Evolutionary conservation across 208 protist species (phyloP).

Genomic region (Acanthamoeba sp.): DNA sequence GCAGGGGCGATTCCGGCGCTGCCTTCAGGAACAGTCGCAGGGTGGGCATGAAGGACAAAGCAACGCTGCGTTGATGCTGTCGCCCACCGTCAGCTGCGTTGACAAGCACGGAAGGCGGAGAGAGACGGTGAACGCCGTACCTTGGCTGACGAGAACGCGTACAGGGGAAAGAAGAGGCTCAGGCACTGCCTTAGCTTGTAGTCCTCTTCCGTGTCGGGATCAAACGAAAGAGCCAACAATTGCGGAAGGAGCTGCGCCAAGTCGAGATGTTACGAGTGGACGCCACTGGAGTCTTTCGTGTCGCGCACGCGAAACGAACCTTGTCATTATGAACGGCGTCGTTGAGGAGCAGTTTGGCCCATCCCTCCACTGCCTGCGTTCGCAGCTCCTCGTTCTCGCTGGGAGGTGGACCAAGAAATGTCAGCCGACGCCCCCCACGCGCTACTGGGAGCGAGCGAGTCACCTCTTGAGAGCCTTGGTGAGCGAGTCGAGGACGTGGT

Average conservation of each 20-base stretch:
- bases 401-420: no score
- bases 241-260: background rate
- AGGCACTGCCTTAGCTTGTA: constrained; percentile 21
- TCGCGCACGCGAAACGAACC: background rate
- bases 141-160: constrained; percentile 22
- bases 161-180: constrained; percentile 41
- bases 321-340: background rate
- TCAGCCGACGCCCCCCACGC: no score
- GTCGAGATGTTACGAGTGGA: background rate
- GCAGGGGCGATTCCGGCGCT: background rate
- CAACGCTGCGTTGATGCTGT: background rate
- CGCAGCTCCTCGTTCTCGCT: background rate
- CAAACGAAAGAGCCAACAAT: background rate
- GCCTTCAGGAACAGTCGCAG: constrained; percentile 10
- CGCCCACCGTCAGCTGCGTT: background rate
- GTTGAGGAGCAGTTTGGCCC: constrained; percentile 9
- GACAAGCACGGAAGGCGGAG: background rate
- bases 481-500: background rate
- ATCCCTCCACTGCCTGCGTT: background rate
- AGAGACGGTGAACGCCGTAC: background rate
- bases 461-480: background rate
- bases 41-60: background rate
- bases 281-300: background rate
- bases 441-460: no score
- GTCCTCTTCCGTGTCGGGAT: background rate